A percentile compares a stretch with the other conserved stretches of the same genome.
These are phyloP conservation scores for Przewalskia tangutica DNA, from an alignment of 257 asterid genomes.

Conservation along the genomic window DNA sequence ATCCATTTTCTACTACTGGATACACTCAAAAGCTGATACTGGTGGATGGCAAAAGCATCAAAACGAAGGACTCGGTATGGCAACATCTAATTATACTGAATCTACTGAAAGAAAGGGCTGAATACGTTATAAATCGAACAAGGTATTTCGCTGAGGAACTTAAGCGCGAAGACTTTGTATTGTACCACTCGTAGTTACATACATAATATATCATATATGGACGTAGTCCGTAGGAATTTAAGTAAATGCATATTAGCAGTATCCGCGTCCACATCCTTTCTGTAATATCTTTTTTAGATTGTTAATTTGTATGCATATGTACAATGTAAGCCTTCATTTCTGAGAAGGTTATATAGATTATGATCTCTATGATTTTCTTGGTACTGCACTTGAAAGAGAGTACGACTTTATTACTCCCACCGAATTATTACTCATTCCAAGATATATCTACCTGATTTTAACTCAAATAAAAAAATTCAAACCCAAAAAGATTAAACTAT, in stretches of 20 bases:
- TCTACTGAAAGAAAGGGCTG: slow-evolving; percentile 30
- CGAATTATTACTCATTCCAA: too few relatives aligned
- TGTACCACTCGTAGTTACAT: neutral
- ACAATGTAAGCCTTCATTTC: neutral
- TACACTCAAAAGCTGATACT: slow-evolving; percentile 73
- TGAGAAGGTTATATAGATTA: neutral
- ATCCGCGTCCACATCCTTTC: too few relatives aligned
- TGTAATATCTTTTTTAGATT: neutral
- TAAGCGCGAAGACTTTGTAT: neutral
- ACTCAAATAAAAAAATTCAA: too few relatives aligned
- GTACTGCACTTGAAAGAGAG: neutral
- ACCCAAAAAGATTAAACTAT: too few relatives aligned
- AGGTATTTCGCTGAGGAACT: neutral
- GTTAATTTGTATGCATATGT: neutral
- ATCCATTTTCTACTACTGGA: slow-evolving; percentile 61
- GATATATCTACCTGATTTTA: too few relatives aligned
- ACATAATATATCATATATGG: slow-evolving; percentile 2
- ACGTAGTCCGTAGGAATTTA: neutral
- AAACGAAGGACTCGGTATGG: slow-evolving; percentile 62
- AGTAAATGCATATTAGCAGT: neutral
- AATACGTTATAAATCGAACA: too few relatives aligned
- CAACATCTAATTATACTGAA: slow-evolving; percentile 35
- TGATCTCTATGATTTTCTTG: neutral
- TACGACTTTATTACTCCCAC: neutral
- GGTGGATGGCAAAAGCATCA: slow-evolving; percentile 90